phyloP scores from a whole-genome alignment of 2,329 filamentous ascomycete genomes.

The Metarhizium sp. region DNA sequence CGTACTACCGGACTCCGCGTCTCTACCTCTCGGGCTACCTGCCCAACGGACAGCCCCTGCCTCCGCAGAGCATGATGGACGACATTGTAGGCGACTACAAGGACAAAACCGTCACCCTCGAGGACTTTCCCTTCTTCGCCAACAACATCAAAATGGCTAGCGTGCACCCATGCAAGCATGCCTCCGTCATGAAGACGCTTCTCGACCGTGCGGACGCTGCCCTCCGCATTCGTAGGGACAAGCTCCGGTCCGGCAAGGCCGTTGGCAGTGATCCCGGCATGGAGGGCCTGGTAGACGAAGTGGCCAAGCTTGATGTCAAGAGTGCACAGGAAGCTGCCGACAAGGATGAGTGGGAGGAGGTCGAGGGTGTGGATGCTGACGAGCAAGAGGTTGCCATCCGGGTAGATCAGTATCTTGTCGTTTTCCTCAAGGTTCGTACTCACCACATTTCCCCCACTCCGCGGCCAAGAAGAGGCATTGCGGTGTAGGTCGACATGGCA shows the following conservation, averaged over 20 bases:
- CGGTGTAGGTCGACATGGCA: neutral
- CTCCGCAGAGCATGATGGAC: constrained; percentile 85
- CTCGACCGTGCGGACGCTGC: constrained; percentile 92
- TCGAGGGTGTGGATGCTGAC: constrained; percentile 50
- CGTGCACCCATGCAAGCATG: constrained; percentile 95
- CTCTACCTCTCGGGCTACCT: constrained; percentile 90
- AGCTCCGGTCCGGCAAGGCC: constrained; percentile 54
- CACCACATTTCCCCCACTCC: neutral
- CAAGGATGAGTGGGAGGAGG: constrained; percentile 57
- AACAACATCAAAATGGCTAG: constrained; percentile 91
- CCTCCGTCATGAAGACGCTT: constrained; percentile 94
- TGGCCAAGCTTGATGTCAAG: constrained; percentile 53
- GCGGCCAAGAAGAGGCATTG: neutral
- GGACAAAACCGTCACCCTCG: constrained; percentile 95
- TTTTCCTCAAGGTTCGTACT: constrained; percentile 64
- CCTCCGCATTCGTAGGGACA: constrained; percentile 78
- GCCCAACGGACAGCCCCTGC: constrained; percentile 68
- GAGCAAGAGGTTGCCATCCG: constrained; percentile 70
- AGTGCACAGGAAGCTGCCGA: constrained; percentile 41
- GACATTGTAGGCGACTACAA: constrained; percentile 95
- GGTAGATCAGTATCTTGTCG: constrained; percentile 82
- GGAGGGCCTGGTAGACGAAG: constrained; percentile 79
- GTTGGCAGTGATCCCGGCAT: constrained; percentile 48
- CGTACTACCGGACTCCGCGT: constrained; percentile 92
- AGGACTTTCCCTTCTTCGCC: constrained; percentile 93